phyloP scores from a whole-genome alignment of 2,329 filamentous ascomycete genomes.

The Fusarium torulosum region DNA sequence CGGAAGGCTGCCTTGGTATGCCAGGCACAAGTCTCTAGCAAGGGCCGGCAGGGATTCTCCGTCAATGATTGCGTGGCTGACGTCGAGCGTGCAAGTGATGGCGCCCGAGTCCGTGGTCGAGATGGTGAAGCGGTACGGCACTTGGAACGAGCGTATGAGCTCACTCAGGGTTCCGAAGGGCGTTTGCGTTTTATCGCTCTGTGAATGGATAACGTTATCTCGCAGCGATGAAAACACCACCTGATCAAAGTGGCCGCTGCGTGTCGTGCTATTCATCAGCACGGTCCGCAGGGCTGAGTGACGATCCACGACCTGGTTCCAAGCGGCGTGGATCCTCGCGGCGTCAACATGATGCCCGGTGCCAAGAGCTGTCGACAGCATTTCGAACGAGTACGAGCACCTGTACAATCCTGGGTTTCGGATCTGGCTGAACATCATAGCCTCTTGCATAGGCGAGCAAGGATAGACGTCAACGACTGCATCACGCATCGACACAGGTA shows the following conservation, averaged over 20 bases:
- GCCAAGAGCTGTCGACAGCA: conserved; percentile 12
- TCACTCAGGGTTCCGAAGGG: conserved; percentile 13
- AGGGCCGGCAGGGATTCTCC: conserved; percentile 13
- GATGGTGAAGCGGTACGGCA: conserved; percentile 13
- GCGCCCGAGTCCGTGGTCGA: conserved; percentile 14
- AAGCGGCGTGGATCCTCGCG: conserved; percentile 10
- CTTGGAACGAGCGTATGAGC: conserved; percentile 13
- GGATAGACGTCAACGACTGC: conserved; percentile 12
- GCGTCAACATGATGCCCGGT: conserved; percentile 15
- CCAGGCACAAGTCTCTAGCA: conserved; percentile 16
- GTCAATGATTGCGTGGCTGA: conserved; percentile 15
- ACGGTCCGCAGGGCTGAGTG: conserved; percentile 12
- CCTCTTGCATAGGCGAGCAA: conserved; percentile 11
- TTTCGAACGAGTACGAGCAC: conserved; percentile 13
- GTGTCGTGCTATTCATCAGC: conserved; percentile 12
- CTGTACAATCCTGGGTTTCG: conserved; percentile 9
- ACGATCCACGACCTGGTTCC: conserved; percentile 13
- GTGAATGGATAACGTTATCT: conserved; percentile 9
- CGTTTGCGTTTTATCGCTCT: conserved; percentile 10
- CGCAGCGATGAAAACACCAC: conserved; percentile 11
- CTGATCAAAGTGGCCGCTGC: conserved; percentile 14
- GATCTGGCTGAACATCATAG: conserved; percentile 15
- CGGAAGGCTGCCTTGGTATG: conserved; percentile 14
- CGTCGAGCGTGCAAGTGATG: conserved; percentile 13
- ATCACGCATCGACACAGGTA: conserved; percentile 12